Percentiles rank a stretch among this genome's conserved stretches.
These are phyloP conservation scores for Apiotrichum sp. DNA, from an alignment of 1,284 basidiomycete genomes.

Conservation along the genomic window DNA sequence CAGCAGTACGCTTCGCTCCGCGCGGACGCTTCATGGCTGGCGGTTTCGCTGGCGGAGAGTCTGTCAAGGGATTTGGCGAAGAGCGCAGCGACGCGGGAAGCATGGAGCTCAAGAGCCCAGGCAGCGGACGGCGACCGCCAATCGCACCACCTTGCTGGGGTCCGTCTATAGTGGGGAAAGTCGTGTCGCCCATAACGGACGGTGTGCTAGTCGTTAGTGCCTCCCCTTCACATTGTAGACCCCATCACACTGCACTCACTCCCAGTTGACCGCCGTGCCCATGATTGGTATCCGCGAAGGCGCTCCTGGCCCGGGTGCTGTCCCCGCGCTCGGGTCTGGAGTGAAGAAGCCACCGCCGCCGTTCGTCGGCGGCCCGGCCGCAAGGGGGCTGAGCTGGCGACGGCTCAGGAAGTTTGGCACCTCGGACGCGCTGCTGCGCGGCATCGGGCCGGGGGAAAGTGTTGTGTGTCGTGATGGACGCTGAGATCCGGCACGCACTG, in stretches of 20 bases:
- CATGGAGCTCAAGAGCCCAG: constrained; percentile 30
- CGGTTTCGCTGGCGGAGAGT: constrained; percentile 23
- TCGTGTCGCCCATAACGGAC: constrained; percentile 31
- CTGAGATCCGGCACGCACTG: constrained; percentile 22
- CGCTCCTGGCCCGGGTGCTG: constrained; percentile 1
- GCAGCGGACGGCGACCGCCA: constrained; percentile 28
- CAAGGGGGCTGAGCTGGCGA: constrained; percentile 44
- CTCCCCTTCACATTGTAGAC: too few species aligned
- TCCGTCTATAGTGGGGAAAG: constrained; percentile 29
- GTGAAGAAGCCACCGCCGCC: constrained; percentile 62
- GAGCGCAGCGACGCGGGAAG: constrained; percentile 19
- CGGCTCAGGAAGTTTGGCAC: constrained; percentile 52
- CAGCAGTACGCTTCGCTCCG: constrained; percentile 16
- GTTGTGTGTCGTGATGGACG: constrained; percentile 53
- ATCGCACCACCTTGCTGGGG: constrained; percentile 7
- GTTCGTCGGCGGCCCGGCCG: constrained; percentile 49
- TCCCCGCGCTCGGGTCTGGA: constrained; percentile 49
- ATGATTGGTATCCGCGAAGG: constrained; percentile 26
- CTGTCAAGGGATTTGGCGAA: constrained; percentile 21
- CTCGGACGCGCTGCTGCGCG: constrained; percentile 35
- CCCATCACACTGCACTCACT: constrained; percentile 25
- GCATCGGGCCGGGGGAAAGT: constrained; percentile 46
- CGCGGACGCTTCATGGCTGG: constrained; percentile 44
- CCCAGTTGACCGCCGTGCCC: constrained; percentile 29
- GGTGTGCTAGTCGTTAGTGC: constrained; percentile 22